phyloP scores from a whole-genome alignment of 805 yeast species.

The Zygotorulaspora sp. region DNA sequence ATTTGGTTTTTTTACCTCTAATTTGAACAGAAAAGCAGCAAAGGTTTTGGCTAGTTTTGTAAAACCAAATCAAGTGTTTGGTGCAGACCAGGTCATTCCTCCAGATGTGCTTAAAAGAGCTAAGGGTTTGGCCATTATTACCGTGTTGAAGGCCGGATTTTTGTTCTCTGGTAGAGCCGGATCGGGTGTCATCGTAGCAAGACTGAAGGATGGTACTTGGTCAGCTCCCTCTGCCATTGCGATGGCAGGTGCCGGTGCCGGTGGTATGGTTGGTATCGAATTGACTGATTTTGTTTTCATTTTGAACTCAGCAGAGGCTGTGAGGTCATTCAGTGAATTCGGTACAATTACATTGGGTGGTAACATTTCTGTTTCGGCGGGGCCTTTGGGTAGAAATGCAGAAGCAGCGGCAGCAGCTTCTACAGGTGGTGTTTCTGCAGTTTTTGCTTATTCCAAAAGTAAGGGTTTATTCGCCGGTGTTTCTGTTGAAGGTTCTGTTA shows the following conservation, averaged over 20 bases:
- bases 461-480: slow-evolving; percentile 97
- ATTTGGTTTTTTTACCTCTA: too few relatives aligned
- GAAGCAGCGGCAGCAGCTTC: slow-evolving; percentile 97
- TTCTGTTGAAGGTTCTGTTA: slow-evolving; percentile 92
- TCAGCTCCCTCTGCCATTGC: slow-evolving; percentile 94
- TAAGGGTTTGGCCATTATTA: slow-evolving; percentile 84
- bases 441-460: slow-evolving; percentile 89
- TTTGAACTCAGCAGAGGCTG: slow-evolving; percentile 81
- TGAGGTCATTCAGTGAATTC: slow-evolving; percentile 85
- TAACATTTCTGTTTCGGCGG: slow-evolving; percentile 92
- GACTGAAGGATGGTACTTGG: slow-evolving; percentile 94
- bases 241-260: slow-evolving; percentile 98
- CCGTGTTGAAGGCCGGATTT: slow-evolving; percentile 96
- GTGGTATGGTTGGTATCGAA: slow-evolving; percentile 96
- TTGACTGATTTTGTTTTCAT: slow-evolving; percentile 94
- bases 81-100: slow-evolving; percentile 86
- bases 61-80: slow-evolving; percentile 90
- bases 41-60: slow-evolving; percentile 82
- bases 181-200: slow-evolving; percentile 89
- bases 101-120: slow-evolving; percentile 83
- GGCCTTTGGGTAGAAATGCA: slow-evolving; percentile 95
- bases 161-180: slow-evolving; percentile 96
- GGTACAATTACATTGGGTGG: slow-evolving; percentile 96
- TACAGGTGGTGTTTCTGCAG: slow-evolving; percentile 78
- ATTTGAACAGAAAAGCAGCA: slow-evolving; percentile 71